Evolutionary conservation across 2,329 filamentous ascomycete genomes (phyloP).

Genomic region (Trichoderma koningii): DNA sequence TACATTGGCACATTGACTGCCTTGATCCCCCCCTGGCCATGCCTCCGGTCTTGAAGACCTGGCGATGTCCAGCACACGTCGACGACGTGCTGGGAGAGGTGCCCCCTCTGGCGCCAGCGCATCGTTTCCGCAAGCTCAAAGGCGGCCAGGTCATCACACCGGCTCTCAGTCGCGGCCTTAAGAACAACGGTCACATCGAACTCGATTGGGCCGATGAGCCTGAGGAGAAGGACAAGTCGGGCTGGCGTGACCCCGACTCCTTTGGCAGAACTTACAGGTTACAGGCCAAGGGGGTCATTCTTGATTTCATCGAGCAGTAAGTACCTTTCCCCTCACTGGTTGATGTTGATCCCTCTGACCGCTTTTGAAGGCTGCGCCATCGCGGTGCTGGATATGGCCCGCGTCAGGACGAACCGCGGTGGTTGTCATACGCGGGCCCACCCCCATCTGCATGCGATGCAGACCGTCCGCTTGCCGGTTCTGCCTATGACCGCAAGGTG

Average conservation of each 20-base stretch:
- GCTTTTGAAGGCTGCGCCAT: conserved; percentile 39
- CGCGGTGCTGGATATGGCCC: conserved; percentile 44
- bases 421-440: conserved; percentile 36
- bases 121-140: conserved; percentile 63
- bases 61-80: conserved; percentile 86
- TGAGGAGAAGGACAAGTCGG: conserved; percentile 56
- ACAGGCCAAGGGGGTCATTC: conserved; percentile 64
- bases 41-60: conserved; percentile 74
- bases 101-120: conserved; percentile 60
- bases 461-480: conserved; percentile 35
- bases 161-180: conserved; percentile 62
- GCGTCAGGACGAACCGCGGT: conserved; percentile 37
- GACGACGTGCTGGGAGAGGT: conserved; percentile 70
- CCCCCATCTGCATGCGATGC: conserved; percentile 32
- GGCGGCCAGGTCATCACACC: conserved; percentile 55
- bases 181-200: conserved; percentile 72
- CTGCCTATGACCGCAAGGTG: conserved; percentile 49
- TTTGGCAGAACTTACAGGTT: conserved; percentile 68
- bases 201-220: conserved; percentile 62
- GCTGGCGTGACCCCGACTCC: conserved; percentile 60
- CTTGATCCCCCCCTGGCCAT: conserved; percentile 80
- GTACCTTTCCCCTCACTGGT: conserved; percentile 33
- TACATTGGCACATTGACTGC: conserved; percentile 92
- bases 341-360: conserved; percentile 19
- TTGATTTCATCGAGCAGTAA: conserved; percentile 71